Percentiles rank a stretch among this genome's conserved stretches.
Evolutionary conservation across 2,329 filamentous ascomycete species (phyloP).

Genomic region (Ceratocystis colombiana): DNA sequence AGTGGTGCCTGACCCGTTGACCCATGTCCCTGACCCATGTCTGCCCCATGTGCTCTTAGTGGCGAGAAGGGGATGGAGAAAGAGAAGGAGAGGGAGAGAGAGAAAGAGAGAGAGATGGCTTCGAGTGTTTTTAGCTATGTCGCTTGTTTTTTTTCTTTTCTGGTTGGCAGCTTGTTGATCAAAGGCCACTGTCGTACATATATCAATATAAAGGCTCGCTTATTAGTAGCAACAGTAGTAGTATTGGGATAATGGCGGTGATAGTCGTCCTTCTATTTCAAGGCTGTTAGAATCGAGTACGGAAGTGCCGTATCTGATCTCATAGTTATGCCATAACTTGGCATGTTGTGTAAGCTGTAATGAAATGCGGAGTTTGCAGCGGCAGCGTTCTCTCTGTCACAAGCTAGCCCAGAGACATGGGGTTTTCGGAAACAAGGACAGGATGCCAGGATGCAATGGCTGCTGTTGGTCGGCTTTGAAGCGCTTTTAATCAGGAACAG

Average conservation of each 20-base stretch:
- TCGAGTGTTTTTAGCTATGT: not conserved
- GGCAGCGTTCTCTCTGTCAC: not conserved
- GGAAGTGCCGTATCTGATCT: too few species aligned
- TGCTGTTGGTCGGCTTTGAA: not conserved
- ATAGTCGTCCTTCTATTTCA: too few species aligned
- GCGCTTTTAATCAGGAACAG: not conserved
- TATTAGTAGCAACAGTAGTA: too few species aligned
- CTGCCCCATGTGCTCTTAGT: not conserved
- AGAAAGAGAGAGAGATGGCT: too few species aligned
- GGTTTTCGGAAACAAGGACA: too few species aligned
- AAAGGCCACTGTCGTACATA: not conserved
- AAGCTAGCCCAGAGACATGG: not conserved
- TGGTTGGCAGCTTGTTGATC: not conserved
- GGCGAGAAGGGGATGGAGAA: not conserved
- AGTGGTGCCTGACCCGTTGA: conserved; percentile 5
- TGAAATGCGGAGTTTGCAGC: not conserved
- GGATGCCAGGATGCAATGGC: not conserved
- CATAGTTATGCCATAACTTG: too few species aligned
- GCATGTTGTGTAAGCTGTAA: too few species aligned
- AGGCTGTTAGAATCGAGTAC: too few species aligned
- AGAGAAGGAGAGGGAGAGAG: too few species aligned
- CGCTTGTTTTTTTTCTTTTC: not conserved
- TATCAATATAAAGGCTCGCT: too few species aligned
- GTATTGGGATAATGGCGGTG: too few species aligned
- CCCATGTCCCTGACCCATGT: conserved; percentile 11